These are phyloP conservation scores for Sequoiadendron giganteum DNA, from an alignment of 75 land plant genomes.

Conservation along the genomic window DNA sequence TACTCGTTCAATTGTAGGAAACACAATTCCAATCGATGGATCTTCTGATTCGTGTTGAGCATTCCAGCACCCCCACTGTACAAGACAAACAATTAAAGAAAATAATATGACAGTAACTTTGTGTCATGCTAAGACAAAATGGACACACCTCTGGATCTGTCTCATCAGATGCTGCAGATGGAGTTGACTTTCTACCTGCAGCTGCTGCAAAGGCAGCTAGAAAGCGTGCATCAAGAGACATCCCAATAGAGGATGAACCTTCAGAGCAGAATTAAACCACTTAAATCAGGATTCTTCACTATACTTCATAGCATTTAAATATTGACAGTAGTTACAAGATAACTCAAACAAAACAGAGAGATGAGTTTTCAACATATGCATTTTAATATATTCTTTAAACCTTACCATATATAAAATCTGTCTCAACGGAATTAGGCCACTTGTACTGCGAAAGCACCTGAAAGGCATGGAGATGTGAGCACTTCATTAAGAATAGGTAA, in stretches of 20 bases:
- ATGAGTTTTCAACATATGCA: not conserved
- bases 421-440: slow-evolving; percentile 72
- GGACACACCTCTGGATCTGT: slow-evolving; percentile 81
- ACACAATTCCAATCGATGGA: slow-evolving; percentile 70
- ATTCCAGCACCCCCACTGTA: slow-evolving; percentile 89
- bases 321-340: not conserved
- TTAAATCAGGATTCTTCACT: not conserved
- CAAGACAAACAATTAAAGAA: not conserved
- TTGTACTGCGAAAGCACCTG: slow-evolving; percentile 60
- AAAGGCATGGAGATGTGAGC: not conserved
- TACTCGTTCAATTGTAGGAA: slow-evolving; percentile 71
- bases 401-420: slow-evolving; percentile 79
- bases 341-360: not conserved
- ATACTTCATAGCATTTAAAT: not conserved
- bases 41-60: slow-evolving; percentile 53
- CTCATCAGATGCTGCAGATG: slow-evolving; percentile 57
- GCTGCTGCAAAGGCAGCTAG: slow-evolving; percentile 84
- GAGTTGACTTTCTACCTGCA: slow-evolving; percentile 53
- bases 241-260: slow-evolving; percentile 88
- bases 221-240: slow-evolving; percentile 66
- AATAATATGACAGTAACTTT: not conserved
- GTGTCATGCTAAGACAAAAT: not conserved
- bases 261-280: not conserved
- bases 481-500: not conserved
- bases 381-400: not conserved